Evolutionary conservation across 768 basidiomycete species (phyloP), one percentile per base, ranked within the genome.

Genomic region (Russula dissimulans): DNA sequence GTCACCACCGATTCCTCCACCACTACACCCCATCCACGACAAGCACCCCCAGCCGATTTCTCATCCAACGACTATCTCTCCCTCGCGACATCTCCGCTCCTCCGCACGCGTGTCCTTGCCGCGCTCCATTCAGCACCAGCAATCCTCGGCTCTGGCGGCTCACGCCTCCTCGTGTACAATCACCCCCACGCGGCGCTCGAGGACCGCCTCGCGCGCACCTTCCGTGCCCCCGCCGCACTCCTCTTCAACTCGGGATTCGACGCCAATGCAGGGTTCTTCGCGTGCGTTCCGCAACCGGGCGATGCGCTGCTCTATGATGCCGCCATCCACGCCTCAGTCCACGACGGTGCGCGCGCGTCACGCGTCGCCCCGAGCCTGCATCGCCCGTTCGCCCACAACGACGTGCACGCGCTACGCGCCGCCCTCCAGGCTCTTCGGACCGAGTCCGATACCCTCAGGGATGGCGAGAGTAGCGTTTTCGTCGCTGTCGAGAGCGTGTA

Each of bases 171-270:
- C 31, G 87, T 92, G 56, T 87, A 90, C 67, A 83, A 83, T 8
- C 78, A 79, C 8, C 76, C 83, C 0, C 94, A 97, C 71, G 75
- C 73, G 18, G 74, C 77, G 9, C 79, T 98, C 44, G 95, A 98
- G 69, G 72, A 71, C 5, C 81, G 92, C 3, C 76, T 94, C 9
- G 75, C 76, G 3, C 65, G 53, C 2, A 87, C 71, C 69, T 91
- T 94, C 72, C 66, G 71, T 15, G 74, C 81, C 6, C 79, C 78
- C 39, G 76, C 83, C 0, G 89, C 89, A 0, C 76, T 97, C 9
- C 77, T 97, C 5, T 95, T 94, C 80, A 94, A 92, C 71, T 93
- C 90, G 0, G 94, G 94, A 0, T 95, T 87, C 70, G 94, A 95
- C 71, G 93, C 94, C 7, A 98, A 97, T 69, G 87, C 86, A 3